Percentiles rank a stretch among this genome's conserved stretches.
Conservation (phyloP, 2,329 filamentous ascomycete species). For the Cercospora berteroae region DNA sequence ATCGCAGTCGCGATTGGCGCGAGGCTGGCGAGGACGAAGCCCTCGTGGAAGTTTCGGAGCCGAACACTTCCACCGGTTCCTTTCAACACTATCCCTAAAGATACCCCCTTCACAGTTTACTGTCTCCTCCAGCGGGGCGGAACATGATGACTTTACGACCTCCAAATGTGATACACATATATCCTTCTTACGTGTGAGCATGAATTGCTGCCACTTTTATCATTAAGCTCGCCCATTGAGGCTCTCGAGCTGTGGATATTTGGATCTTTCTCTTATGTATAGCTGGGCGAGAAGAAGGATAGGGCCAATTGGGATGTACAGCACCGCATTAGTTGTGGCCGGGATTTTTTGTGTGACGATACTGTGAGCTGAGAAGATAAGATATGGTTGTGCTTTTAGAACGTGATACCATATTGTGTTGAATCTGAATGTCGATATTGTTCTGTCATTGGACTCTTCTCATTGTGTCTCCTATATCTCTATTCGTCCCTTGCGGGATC, state of each 20-base stretch:
- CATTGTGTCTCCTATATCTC: not conserved
- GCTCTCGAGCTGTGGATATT: not conserved
- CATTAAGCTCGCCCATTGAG: not conserved
- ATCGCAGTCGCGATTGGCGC: slow-evolving; percentile 86
- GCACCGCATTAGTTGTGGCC: not conserved
- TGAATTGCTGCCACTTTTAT: not conserved
- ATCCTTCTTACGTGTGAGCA: not conserved
- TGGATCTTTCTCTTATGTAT: not conserved
- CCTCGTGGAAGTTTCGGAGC: slow-evolving; percentile 20
- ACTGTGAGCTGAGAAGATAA: not conserved
- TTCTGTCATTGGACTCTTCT: not conserved
- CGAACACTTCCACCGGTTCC: slow-evolving; percentile 10
- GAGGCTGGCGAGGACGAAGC: slow-evolving; percentile 55
- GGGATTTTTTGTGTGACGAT: not conserved
- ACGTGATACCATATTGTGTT: not conserved
- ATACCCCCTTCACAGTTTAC: not conserved
- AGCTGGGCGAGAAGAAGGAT: not conserved
- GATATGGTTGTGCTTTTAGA: not conserved
- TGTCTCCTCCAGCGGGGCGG: not conserved
- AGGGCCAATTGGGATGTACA: not conserved
- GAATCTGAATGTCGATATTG: not conserved
- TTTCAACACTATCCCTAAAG: slow-evolving; percentile 7
- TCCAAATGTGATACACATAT: not conserved
- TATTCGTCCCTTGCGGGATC: not conserved
- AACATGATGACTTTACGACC: slow-evolving; percentile 5